phyloP scores from a whole-genome alignment of 768 basidiomycete genomes.

The Heimioporus sp. region DNA sequence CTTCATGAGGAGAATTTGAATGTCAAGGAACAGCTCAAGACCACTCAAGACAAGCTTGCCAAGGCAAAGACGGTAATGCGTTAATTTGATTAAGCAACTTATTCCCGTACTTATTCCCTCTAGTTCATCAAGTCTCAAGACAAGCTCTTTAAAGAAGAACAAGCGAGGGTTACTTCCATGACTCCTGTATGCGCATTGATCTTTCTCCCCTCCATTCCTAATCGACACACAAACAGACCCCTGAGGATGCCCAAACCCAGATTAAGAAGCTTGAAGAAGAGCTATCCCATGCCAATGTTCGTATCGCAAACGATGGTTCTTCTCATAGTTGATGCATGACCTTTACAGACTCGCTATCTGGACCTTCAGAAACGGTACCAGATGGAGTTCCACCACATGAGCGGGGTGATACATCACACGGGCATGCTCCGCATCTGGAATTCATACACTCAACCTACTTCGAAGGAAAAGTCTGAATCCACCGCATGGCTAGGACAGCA shows the following conservation, averaged over 20 bases:
- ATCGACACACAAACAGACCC: conserved; percentile 41
- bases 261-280: conserved; percentile 69
- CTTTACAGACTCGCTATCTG: conserved; percentile 42
- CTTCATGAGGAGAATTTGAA: conserved; percentile 77
- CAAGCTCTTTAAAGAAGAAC: conserved; percentile 81
- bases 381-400: conserved; percentile 79
- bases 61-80: conserved; percentile 70
- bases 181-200: conserved; percentile 40
- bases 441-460: conserved; percentile 52
- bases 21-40: conserved; percentile 70
- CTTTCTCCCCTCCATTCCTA: background rate
- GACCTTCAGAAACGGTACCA: conserved; percentile 64
- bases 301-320: background rate
- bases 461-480: conserved; percentile 46
- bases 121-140: conserved; percentile 95
- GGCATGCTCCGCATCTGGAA: conserved; percentile 64
- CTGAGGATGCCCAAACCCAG: conserved; percentile 71
- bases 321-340: conserved; percentile 1
- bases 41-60: conserved; percentile 67
- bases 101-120: background rate
- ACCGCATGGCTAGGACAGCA: conserved; percentile 72
- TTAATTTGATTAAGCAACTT: background rate
- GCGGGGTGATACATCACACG: conserved; percentile 67
- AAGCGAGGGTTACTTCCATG: conserved; percentile 51
- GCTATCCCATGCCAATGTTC: conserved; percentile 53